Conservation (phyloP, 306 rosid genomes). For the Vigna hirtella region DNA sequence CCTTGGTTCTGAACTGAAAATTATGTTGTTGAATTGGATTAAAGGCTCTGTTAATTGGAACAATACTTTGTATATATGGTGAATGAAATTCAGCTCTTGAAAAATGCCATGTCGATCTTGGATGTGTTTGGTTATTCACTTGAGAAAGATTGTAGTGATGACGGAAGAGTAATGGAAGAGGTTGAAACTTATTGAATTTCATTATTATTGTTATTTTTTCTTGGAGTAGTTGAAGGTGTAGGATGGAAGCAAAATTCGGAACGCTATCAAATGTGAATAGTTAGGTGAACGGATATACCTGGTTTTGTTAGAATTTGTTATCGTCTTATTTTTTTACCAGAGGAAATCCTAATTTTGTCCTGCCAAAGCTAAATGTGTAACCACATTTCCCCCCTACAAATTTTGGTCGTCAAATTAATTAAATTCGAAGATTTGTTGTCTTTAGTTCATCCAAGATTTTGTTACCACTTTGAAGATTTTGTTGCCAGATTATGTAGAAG, state of each 20-base stretch:
- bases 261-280: not conserved
- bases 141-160: slow-evolving; percentile 11
- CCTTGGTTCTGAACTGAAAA: slow-evolving; percentile 15
- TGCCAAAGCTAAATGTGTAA: not conserved
- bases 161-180: not conserved
- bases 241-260: slow-evolving; percentile 27
- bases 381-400: not conserved
- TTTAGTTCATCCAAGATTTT: not conserved
- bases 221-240: not conserved
- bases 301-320: slow-evolving; percentile 10
- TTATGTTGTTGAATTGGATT: slow-evolving; percentile 3
- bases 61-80: not conserved
- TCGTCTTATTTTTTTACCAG: not conserved
- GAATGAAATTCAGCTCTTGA: slow-evolving; percentile 2
- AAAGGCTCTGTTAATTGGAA: not conserved
- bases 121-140: not conserved
- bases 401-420: not conserved
- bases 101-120: not conserved
- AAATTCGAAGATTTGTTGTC: not conserved
- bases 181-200: not conserved
- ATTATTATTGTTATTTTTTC: not conserved
- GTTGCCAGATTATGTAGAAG: too few species aligned
- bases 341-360: not conserved
- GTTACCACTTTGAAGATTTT: not conserved
- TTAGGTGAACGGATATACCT: not conserved